Percentiles rank a stretch among this genome's conserved stretches.
phyloP scores from a whole-genome alignment of 1,284 basidiomycete species.

The Pyrrhoderma lamaoense region DNA sequence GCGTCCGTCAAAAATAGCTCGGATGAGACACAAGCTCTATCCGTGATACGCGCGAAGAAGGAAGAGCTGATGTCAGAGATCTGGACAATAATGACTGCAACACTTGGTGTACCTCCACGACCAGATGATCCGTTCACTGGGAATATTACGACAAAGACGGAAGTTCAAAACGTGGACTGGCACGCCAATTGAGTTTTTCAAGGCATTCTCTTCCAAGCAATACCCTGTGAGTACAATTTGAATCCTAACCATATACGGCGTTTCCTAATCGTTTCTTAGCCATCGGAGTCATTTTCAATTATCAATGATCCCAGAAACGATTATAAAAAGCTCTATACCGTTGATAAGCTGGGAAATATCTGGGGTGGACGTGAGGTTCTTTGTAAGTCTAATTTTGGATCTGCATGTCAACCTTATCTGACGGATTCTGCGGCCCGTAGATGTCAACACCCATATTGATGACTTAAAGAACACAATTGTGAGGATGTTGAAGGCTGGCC shows the following conservation, averaged over 20 bases:
- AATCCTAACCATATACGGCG: no score
- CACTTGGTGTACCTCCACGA: conserved; percentile 77
- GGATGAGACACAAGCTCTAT: conserved; percentile 37
- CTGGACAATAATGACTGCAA: conserved; percentile 82
- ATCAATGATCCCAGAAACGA: conserved; percentile 92
- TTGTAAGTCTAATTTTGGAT: conserved; percentile 44
- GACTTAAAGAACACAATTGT: conserved; percentile 78
- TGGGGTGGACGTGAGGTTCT: conserved; percentile 79
- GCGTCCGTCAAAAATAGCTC: conserved; percentile 40
- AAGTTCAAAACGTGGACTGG: conserved; percentile 74
- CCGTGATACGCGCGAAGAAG: conserved; percentile 71
- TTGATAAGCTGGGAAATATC: conserved; percentile 88
- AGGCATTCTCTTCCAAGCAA: conserved; percentile 49
- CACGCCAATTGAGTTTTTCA: conserved; percentile 77
- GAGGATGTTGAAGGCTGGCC: conserved; percentile 81
- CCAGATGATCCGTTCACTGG: conserved; percentile 73
- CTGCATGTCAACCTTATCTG: conserved; percentile 1
- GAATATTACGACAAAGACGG: conserved; percentile 82
- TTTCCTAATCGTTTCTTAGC: no score
- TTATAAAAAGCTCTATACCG: conserved; percentile 82
- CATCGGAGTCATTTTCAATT: conserved; percentile 76
- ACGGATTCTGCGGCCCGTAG: conserved; percentile 30
- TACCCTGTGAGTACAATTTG: conserved; percentile 38
- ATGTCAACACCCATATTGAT: conserved; percentile 84
- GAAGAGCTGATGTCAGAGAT: conserved; percentile 79